Conservation (phyloP, 1,284 basidiomycete species). For the Malassezia psittaci region DNA sequence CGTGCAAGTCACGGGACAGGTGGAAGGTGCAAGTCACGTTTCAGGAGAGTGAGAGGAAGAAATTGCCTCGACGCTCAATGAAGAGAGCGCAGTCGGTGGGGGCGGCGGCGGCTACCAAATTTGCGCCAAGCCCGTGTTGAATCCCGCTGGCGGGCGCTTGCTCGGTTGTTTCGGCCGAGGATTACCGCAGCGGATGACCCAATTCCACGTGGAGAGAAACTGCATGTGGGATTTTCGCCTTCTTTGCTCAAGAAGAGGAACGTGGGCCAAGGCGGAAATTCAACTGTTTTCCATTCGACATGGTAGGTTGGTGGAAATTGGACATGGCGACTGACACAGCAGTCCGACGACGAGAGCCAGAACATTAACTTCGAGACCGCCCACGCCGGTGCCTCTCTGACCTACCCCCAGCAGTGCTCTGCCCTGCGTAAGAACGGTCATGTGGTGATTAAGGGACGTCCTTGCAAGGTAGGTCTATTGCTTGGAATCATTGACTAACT, state of each 20-base stretch:
- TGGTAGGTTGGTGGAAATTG: conserved; percentile 3
- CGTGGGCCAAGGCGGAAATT: background rate
- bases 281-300: conserved; percentile 3
- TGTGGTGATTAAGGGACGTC: conserved; percentile 94
- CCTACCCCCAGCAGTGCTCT: conserved; percentile 80
- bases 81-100: background rate
- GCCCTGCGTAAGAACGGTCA: conserved; percentile 82
- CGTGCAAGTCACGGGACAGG: conserved; percentile 19
- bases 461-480: conserved; percentile 63
- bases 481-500: background rate
- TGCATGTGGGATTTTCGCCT: background rate
- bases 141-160: background rate
- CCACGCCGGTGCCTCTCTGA: conserved; percentile 47
- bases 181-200: conserved; percentile 10
- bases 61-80: background rate
- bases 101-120: background rate
- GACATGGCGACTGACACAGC: background rate
- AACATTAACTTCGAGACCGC: conserved; percentile 75
- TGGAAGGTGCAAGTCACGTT: conserved; percentile 16
- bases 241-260: conserved; percentile 5
- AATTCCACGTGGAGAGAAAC: background rate
- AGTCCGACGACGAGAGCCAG: conserved; percentile 70
- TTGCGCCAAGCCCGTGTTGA: too few species aligned
- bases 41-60: background rate
- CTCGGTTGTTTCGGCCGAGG: conserved; percentile 5